Base-by-base conservation (phyloP, 2,329 filamentous ascomycete species). In the Hirsutella rhossiliensis region DNA sequence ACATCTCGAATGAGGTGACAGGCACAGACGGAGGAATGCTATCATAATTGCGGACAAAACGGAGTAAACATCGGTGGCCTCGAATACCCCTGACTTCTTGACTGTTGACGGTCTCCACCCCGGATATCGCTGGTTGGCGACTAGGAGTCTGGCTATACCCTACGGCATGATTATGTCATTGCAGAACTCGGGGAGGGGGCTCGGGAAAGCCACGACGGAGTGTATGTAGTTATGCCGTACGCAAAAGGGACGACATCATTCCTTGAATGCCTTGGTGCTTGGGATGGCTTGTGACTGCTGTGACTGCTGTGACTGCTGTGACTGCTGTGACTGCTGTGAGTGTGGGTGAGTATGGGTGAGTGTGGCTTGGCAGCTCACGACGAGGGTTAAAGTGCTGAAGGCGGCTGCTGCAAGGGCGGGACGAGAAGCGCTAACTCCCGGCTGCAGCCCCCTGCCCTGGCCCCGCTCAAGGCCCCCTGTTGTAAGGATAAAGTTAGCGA, bases 171-270 rank as follows among this genome's bases (percentile, higher is more conserved):
- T 48, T 48, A 50, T 45, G 48, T 49, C 41, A 45, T 45, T 43
- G 45, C 43, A 47, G 45, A 47, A 38, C 34, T 44, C 44, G 46
- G 41, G 43, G 45, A 47, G 49, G 43, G 45, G 47, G 49, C 44
- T 40, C 43, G 40, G 49, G 43, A 48, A 45, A 47, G 48, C 45
- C 48, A 48, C 38, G 44, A 47, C 46, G 48, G 45, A 50, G 50
- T 55, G 50, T 50, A 53, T 53, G 48, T 51, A 50, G 52, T 43
- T 47, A 54, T 52, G 46, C 45, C 47, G 48, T 49, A 44, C 41
- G 45, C 49, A 27, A 47, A 50, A 47, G 43, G 52, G 46, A 50
- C 46, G 43, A 52, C 50, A 34, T 23, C 31, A 42, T 37, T 42
- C 40, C 30, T 42, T 37, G 20, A 29, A 27, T 11, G 7, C 18